These are phyloP conservation scores for Vigna mungo DNA, from an alignment of 306 rosid species.

Conservation along the genomic window DNA sequence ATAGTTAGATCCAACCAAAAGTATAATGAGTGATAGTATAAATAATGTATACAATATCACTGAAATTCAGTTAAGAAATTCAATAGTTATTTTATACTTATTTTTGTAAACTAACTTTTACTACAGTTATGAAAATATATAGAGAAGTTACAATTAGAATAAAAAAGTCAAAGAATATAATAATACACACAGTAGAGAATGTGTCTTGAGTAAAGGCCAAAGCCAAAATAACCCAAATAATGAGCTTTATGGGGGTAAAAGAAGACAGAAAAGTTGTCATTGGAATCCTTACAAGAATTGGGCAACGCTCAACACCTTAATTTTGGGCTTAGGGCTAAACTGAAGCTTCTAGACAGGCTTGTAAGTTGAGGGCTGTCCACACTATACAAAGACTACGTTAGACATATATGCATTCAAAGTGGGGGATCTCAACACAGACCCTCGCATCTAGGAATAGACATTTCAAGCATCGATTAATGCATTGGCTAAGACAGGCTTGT, in stretches of 20 bases:
- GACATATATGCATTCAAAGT: not conserved
- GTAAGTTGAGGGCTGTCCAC: not conserved
- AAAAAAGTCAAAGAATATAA: not conserved
- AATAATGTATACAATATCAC: too few relatives aligned
- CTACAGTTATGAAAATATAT: too few relatives aligned
- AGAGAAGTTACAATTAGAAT: not conserved
- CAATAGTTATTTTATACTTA: too few relatives aligned
- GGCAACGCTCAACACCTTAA: too few relatives aligned
- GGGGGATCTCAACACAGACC: not conserved
- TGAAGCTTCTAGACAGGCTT: too few relatives aligned
- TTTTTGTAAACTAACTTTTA: too few relatives aligned
- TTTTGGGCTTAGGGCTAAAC: too few relatives aligned
- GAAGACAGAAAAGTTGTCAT: not conserved
- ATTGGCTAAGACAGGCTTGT: not conserved
- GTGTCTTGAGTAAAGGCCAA: not conserved
- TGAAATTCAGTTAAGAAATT: too few relatives aligned
- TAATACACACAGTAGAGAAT: not conserved
- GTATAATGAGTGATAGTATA: too few relatives aligned
- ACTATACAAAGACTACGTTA: not conserved
- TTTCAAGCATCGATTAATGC: not conserved
- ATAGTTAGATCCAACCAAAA: too few relatives aligned
- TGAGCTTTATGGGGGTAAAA: too few relatives aligned
- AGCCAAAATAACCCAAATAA: not conserved
- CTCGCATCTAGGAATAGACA: not conserved
- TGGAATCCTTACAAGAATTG: too few relatives aligned